Base-by-base conservation (phyloP, 2,329 filamentous ascomycete species). In the Fusarium sp. region DNA sequence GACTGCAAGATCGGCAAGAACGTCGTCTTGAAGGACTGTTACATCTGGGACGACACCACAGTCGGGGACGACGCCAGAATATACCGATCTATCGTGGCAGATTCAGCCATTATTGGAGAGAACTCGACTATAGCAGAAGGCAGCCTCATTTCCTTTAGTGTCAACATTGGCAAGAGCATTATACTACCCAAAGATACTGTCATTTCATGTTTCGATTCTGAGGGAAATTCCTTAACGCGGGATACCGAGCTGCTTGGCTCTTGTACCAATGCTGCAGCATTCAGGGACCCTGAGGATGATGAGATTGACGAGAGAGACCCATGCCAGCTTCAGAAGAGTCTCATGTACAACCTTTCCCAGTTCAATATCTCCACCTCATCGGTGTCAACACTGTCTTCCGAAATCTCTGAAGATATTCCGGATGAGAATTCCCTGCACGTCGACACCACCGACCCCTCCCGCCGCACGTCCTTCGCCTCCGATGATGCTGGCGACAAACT, bases 1-100 rank as follows among this genome's bases (percentile, higher is more conserved):
- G 89, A 93, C 74, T 98, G 96, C 83, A 91, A 90, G 73, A 96
- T 99, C 75, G 96, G 96, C 12, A 92, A 90, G 75, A 94, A 96
- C 74, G 95, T 96, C 34, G 89, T 86, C 42, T 90, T 99, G 69
- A 88, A 93, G 54, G 89, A 94, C 75, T 92, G 94, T 28, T 96
- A 94, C 77, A 90, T 99, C 72, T 98, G 96, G 95, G 94, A 98
- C 77, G 89, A 95, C 76, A 91, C 90, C 1, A 89, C 88, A 10
- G 90, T 99, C 75, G 93, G 91, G 3, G 94, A 98, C 78, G 91
- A 91, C 26, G 87, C 92, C 22, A 88, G 88, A 30, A 85, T 99
- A 54, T 87, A 88, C 14, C 89, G 90, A 73, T 92, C 94, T 4
- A 90, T 99, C 47, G 85, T 99, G 61, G 96, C 93, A 9, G 91